Conservation (phyloP, 371 early-diverging fungal species). For the Haplosporangium sp. region DNA sequence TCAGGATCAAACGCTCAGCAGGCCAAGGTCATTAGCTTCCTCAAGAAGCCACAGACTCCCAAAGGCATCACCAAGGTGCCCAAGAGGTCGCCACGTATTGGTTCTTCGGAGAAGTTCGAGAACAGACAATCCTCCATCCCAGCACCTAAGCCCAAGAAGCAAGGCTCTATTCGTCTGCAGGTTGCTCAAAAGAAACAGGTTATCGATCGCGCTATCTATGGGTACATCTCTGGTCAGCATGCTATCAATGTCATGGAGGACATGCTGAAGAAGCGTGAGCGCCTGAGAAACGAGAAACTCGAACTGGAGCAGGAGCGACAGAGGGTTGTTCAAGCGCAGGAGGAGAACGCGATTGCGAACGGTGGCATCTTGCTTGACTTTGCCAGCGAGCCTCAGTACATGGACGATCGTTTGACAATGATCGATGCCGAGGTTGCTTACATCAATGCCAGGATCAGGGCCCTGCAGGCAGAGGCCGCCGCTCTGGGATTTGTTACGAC, state of each 20-base stretch:
- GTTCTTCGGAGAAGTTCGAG: constrained; percentile 28
- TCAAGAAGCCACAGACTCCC: constrained; percentile 55
- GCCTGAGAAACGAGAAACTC: constrained; percentile 74
- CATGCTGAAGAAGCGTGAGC: constrained; percentile 65
- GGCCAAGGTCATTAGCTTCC: constrained; percentile 41
- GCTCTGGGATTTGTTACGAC: constrained; percentile 57
- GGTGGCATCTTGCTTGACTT: constrained; percentile 65
- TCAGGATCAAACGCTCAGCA: constrained; percentile 20
- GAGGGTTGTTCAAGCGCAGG: constrained; percentile 71
- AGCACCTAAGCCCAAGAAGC: constrained; percentile 23
- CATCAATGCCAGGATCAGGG: constrained; percentile 75
- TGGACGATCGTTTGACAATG: constrained; percentile 85
- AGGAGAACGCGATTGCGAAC: constrained; percentile 62
- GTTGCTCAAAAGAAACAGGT: constrained; percentile 56
- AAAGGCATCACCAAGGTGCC: constrained; percentile 50
- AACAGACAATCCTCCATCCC: constrained; percentile 27
- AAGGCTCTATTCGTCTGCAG: constrained; percentile 25
- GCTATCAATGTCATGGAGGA: constrained; percentile 60
- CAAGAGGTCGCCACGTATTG: constrained; percentile 39
- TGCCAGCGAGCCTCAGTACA: constrained; percentile 71
- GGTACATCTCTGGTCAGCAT: constrained; percentile 54
- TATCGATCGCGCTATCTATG: constrained; percentile 55
- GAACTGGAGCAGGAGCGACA: constrained; percentile 80
- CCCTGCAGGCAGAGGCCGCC: constrained; percentile 79
- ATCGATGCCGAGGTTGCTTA: constrained; percentile 88